Conservation (phyloP, 495 filamentous ascomycete genomes). For the Choiromyces venosus region DNA sequence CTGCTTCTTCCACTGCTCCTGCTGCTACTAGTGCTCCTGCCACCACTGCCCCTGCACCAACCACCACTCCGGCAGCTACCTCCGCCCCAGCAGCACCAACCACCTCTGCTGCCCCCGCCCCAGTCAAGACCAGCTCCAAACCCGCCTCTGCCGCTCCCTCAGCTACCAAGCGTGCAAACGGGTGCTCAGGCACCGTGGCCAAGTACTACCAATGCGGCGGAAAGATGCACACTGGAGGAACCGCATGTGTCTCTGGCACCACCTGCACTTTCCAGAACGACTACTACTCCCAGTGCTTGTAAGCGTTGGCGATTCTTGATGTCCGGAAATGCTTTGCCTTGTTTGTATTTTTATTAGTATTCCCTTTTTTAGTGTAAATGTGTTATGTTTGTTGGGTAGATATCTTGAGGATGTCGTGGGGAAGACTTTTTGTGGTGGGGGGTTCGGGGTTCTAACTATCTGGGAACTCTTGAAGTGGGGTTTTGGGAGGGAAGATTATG, state of each 20-base stretch:
- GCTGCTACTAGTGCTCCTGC: background rate
- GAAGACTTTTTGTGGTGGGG: background rate
- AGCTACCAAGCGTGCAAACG: constrained; percentile 39
- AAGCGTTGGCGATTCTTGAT: constrained; percentile 3
- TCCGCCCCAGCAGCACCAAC: constrained; percentile 1
- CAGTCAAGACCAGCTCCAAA: constrained; percentile 43
- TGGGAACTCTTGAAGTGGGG: background rate
- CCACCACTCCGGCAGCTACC: background rate
- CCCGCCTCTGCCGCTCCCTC: constrained; percentile 43
- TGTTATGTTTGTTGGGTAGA: background rate
- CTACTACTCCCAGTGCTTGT: constrained; percentile 46
- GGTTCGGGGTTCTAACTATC: background rate
- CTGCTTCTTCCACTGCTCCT: constrained; percentile 1
- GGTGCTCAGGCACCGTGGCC: constrained; percentile 1
- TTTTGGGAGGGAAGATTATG: background rate
- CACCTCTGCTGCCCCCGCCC: constrained; percentile 10
- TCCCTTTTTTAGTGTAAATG: background rate
- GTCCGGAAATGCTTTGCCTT: background rate
- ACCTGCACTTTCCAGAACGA: constrained; percentile 43
- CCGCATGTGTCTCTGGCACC: constrained; percentile 42
- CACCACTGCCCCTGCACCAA: background rate
- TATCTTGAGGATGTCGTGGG: background rate
- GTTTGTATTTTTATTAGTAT: background rate
- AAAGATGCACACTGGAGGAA: constrained; percentile 37
- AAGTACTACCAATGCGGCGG: constrained; percentile 46